phyloP scores from a whole-genome alignment of 2,329 filamentous ascomycete genomes.

The Eutypa lata region DNA sequence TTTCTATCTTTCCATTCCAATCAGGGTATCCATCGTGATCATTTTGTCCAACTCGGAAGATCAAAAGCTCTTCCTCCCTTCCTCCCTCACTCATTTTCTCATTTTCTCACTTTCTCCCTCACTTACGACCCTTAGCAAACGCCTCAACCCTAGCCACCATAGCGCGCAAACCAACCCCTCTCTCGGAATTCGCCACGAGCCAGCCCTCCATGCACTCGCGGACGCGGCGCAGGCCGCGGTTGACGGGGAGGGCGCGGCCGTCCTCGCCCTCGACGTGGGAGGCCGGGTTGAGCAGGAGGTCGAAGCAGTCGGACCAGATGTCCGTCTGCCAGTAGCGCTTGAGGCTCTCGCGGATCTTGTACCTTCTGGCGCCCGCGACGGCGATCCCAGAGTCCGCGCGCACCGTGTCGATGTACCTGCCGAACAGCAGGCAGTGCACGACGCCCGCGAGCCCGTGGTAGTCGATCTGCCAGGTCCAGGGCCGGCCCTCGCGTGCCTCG shows the following conservation, averaged over 20 bases:
- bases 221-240: conserved; percentile 64
- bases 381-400: conserved; percentile 53
- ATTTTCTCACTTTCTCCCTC: conserved; percentile 2
- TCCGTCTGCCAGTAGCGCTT: conserved; percentile 98
- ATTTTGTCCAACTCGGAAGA: too few relatives aligned
- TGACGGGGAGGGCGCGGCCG: conserved; percentile 66
- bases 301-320: conserved; percentile 81
- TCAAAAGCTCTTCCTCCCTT: background rate
- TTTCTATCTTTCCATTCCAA: too few relatives aligned
- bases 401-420: conserved; percentile 86
- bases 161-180: conserved; percentile 70
- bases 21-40: too few relatives aligned
- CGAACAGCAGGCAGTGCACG: conserved; percentile 85
- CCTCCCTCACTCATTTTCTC: background rate
- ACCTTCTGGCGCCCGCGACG: conserved; percentile 62
- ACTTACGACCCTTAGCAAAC: conserved; percentile 17
- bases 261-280: conserved; percentile 64
- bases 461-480: conserved; percentile 98
- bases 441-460: conserved; percentile 90
- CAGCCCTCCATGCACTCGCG: conserved; percentile 81
- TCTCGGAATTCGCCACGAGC: conserved; percentile 78
- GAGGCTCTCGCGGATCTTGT: conserved; percentile 75
- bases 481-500: conserved; percentile 89
- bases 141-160: conserved; percentile 63
- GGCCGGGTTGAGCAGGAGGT: conserved; percentile 79